Base-by-base conservation (phyloP, 805 yeast genomes). In the Spathaspora sp. region DNA sequence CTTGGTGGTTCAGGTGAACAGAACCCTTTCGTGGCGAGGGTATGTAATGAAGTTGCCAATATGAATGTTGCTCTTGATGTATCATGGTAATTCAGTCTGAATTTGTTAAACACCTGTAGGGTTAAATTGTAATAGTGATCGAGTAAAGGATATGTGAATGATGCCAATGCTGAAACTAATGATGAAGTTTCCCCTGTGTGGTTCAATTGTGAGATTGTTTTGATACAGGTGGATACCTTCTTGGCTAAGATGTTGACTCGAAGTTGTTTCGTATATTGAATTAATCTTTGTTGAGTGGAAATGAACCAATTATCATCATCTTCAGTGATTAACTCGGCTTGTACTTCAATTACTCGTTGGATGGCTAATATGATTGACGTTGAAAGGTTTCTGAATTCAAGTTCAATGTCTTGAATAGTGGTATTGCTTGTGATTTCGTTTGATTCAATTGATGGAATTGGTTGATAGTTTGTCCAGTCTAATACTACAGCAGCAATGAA, bases 1-100 rank as follows among this genome's bases (percentile, higher is more conserved):
- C 79, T 61, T 5, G 87, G 87, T 17, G 89, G 85, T 61, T 88
- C 87, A 11, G 99, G 99, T 1, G 96, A 81, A 63, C 99, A 94
- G 79, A 91, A 92, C 0, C 99, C 99, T 50, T 86, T 80, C 12
- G 81, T 81, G 0, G 96, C 82, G 28, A 94, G 68, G 7, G 77
- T 78, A 54, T 77, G 70, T 39, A 94, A 75, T 7, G 84, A 62
- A 6, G 76, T 69, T 8, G 86, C 59, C 47, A 94, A 68, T 39
- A 81, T 72, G 60, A 73, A 86, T 0, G 90, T 75, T 8, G 91
- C 86, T 55, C 81, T 81, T 4, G 89, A 75, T 9, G 82, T 69
- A 28, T 78, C 75, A 18, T 67, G 54, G 61, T 88, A 88, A 60
- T 82, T 76, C 0, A 57, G 56, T 46, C 78, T 73, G 9, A 77